phyloP scores from a whole-genome alignment of 148 eudicot genomes.

The Cornus kousa region DNA sequence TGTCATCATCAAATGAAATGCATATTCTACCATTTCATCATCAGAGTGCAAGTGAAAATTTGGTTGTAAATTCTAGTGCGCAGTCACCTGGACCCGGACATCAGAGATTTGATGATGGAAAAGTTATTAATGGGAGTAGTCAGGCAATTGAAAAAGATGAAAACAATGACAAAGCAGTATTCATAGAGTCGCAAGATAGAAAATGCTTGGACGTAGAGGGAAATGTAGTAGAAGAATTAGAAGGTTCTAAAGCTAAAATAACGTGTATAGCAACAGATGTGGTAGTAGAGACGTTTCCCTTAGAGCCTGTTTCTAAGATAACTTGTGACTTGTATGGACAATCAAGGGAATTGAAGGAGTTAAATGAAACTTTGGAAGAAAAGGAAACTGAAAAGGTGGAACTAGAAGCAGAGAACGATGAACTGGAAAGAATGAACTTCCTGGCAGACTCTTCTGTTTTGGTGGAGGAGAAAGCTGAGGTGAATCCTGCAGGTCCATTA shows the following conservation, averaged over 20 bases:
- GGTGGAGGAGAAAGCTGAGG: constrained; percentile 24
- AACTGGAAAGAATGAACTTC: constrained; percentile 13
- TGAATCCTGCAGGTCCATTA: constrained; percentile 18
- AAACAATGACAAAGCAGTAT: constrained; percentile 23
- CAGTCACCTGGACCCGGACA: constrained; percentile 24
- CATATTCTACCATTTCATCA: constrained; percentile 12
- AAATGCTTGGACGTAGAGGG: constrained; percentile 24
- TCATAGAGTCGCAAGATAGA: constrained; percentile 11
- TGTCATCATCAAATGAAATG: constrained; percentile 23
- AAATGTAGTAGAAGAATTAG: constrained; percentile 20
- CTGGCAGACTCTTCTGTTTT: constrained; percentile 18
- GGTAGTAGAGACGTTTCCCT: constrained; percentile 67
- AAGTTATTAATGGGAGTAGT: constrained; percentile 14
- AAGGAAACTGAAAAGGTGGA: constrained; percentile 18
- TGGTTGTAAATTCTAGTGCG: constrained; percentile 18
- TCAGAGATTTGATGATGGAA: constrained; percentile 16
- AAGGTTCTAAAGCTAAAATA: constrained; percentile 17
- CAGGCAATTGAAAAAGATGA: constrained; percentile 28
- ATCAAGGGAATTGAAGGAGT: constrained; percentile 14
- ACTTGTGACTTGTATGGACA: constrained; percentile 25
- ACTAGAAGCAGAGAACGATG: constrained; percentile 13
- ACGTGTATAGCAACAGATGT: constrained; percentile 28
- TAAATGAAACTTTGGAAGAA: constrained; percentile 21
- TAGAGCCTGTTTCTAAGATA: constrained; percentile 36
- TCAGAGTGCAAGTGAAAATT: constrained; percentile 21